Evolutionary conservation across 2,329 filamentous ascomycete genomes (phyloP), one percentile per base, ranked within the genome.

Genomic region (Fusarium aywerte): DNA sequence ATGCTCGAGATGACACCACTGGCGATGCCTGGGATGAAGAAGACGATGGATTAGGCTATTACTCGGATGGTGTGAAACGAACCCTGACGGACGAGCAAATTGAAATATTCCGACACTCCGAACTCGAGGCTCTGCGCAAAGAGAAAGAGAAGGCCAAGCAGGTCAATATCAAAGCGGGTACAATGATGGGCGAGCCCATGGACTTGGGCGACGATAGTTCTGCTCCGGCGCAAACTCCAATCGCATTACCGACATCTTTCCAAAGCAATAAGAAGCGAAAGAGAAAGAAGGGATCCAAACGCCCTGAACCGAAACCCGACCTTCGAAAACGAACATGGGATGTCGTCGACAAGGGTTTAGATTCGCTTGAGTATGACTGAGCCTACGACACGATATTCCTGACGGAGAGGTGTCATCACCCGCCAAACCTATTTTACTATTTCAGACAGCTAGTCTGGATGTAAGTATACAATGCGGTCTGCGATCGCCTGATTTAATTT

Each of bases 11-110:
- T 35, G 76, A 79, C 7, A 73, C 78, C 18, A 65, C 61, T n/a
- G 67, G 73, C 27, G 70, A 75, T 20, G 68, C 77, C 4, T 77
- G 71, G 69, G 83, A 85, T 27, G 87, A 89, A 27, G 86, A 89
- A 25, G 86, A 89, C 36, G 90, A 92, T 73, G 87, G 81, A 1
- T 82, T 97, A 16, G 95, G 93, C 18, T 95, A 92, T 77, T 98
- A 98, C 70, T 79, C 86, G 1, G 94, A 98, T 74, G 94, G 95
- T 4, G 87, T 89, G 63, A 96, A 96, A 76, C 90, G 95, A 38
- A 97, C 93, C 18, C 83, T 98, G 72, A 97, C 94, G 11, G 92
- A 97, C 74, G 92, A 93, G 71, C 92, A 97, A 80, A 92, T 97
- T 70, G 87, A 88, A 52, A 95, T 97, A 63, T 97, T 97, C 76